Conservation (phyloP, 2,329 filamentous ascomycete genomes). For the Ceratocystiopsis sp. region DNA sequence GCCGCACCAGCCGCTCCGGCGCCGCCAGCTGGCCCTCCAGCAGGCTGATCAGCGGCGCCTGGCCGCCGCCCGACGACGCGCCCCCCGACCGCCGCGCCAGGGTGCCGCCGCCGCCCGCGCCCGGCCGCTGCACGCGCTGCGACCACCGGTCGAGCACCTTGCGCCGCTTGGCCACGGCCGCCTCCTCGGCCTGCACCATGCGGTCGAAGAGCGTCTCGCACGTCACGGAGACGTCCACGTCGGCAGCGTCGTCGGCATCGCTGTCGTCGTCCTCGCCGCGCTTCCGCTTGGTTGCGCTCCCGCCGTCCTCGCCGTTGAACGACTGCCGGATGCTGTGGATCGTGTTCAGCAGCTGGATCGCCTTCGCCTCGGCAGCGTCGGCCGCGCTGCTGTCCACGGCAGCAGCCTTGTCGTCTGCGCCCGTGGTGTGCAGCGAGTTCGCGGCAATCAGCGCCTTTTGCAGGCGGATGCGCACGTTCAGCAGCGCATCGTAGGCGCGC, state of each 20-base stretch:
- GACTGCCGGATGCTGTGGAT: constrained; percentile 52
- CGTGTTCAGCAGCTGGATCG: constrained; percentile 50
- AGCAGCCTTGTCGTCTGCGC: constrained; percentile 18
- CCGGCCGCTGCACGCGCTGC: constrained; percentile 47
- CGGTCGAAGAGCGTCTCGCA: constrained; percentile 54
- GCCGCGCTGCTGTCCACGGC: constrained; percentile 32
- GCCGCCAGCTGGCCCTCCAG: constrained; percentile 52
- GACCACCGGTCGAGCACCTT: constrained; percentile 82
- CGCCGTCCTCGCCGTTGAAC: constrained; percentile 29
- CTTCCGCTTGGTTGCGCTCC: constrained; percentile 20
- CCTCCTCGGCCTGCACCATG: constrained; percentile 48
- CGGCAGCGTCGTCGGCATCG: neutral
- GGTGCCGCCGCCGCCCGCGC: constrained; percentile 25
- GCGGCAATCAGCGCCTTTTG: constrained; percentile 77
- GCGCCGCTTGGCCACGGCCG: constrained; percentile 43
- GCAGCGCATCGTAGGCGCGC: constrained; percentile 68
- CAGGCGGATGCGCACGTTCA: constrained; percentile 80
- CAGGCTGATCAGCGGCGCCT: constrained; percentile 50
- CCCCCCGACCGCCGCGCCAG: constrained; percentile 38
- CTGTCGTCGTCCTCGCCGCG: constrained; percentile 19
- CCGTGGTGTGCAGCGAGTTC: constrained; percentile 48
- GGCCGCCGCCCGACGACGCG: constrained; percentile 31
- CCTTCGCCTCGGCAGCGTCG: constrained; percentile 64
- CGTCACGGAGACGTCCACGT: constrained; percentile 14
- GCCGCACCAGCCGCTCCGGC: constrained; percentile 49